Base-by-base conservation (phyloP, 768 basidiomycete species). In the Austroboletus eburneus region DNA sequence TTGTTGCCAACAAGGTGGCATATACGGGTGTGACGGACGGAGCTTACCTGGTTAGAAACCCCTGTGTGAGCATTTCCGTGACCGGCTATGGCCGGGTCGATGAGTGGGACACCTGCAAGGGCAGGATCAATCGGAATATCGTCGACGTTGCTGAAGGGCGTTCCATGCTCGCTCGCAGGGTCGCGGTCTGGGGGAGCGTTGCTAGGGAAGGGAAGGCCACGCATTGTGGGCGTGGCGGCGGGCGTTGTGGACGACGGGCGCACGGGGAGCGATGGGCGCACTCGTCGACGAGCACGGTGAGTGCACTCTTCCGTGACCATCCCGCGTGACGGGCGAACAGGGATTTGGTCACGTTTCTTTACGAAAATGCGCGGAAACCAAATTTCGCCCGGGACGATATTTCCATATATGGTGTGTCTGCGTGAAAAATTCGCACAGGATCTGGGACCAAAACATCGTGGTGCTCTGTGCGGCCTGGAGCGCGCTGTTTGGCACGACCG, bases 121-220 rank as follows among this genome's bases (percentile, higher is more conserved):
- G 79, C 81, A 58, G 87, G 87, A 79, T 90, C 87, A 73, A 89
- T 88, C 55, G 85, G 85, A 65, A 89, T 84, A 68, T 79, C 76
- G 71, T 80, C 75, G 63, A 65, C 67, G 69, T 70, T 73, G 71
- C 72, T 75, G 63, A 70, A 69, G 52, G 81, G 79, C 13, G 81
- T 81, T 56, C 75, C 76, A 57, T 75, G 71, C 51, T 85, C 81
- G 66, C 79, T 73, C 24, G 80, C 76, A 29, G 69, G 60, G 64
- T 83, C 80, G 52, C 73, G 79, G 69, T 76, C 70, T 64, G 66
- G 74, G 48, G 70, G 56, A 42, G 72, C 66, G 59, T 64, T 60
- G 30, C 54, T 34, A 16, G 66, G 57, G 55, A 84, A 83, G 1
- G 80, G 75, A 46, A 82, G 72, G 45, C 81, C 80, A 54, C 78